A percentile compares a stretch with the other conserved stretches of the same genome.
These are phyloP conservation scores for Platismatia glauca DNA, from an alignment of 495 filamentous ascomycete species.

Conservation along the genomic window DNA sequence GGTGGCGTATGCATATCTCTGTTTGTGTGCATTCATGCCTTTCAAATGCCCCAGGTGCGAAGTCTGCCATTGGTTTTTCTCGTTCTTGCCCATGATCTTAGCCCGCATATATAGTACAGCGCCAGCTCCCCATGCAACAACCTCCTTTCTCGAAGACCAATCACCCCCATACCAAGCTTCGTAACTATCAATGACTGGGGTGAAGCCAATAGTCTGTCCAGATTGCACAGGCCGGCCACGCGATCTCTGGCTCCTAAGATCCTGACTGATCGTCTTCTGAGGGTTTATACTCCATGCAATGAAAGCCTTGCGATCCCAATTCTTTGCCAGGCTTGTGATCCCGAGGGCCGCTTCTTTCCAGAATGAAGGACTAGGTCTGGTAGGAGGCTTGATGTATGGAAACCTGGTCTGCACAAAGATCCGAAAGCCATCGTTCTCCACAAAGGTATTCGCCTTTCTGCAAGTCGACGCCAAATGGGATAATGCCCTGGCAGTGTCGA, in stretches of 20 bases:
- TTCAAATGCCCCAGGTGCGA: conserved; percentile 17
- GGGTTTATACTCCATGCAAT: conserved; percentile 47
- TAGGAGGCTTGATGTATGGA: conserved; percentile 29
- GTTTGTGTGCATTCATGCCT: conserved; percentile 23
- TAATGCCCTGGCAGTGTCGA: conserved; percentile 45
- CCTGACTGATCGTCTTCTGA: conserved; percentile 7
- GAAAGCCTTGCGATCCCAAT: conserved; percentile 51
- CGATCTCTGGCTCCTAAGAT: not conserved
- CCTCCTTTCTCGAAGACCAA: conserved; percentile 49
- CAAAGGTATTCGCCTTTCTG: conserved; percentile 39
- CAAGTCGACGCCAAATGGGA: conserved; percentile 42
- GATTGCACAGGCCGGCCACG: conserved; percentile 15
- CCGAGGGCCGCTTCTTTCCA: conserved; percentile 47
- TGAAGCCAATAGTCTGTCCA: conserved; percentile 56
- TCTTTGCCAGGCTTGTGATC: conserved; percentile 49
- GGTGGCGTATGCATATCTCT: conserved; percentile 35
- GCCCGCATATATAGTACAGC: conserved; percentile 45
- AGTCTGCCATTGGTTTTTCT: conserved; percentile 11
- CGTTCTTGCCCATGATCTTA: conserved; percentile 25
- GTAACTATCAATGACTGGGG: conserved; percentile 53
- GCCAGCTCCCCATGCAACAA: conserved; percentile 54
- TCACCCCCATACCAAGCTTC: conserved; percentile 42
- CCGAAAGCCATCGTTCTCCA: conserved; percentile 48
- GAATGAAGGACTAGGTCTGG: conserved; percentile 23
- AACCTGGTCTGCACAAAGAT: conserved; percentile 50